Base-by-base conservation (phyloP, 208 protist genomes). In the Crithidia acanthocephali region DNA sequence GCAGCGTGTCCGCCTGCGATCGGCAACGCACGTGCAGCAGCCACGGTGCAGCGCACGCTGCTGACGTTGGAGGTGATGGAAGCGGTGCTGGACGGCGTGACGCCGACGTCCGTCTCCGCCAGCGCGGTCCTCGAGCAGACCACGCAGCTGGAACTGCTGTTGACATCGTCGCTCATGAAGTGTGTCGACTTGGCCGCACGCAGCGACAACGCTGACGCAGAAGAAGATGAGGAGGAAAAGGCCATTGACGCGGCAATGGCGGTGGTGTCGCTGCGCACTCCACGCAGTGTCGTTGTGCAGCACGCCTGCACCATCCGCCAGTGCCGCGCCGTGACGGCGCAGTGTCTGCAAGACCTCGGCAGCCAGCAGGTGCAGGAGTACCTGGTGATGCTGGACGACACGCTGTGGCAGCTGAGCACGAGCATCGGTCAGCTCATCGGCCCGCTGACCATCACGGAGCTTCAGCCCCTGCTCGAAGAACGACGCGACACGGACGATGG, bases 331-430 rank as follows among this genome's bases (percentile, higher is more conserved):
- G 65, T 95, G 9, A 90, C 84, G 35, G 63, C 61, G 16, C 51
- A 63, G 20, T 93, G 86, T 57, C 73, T 95, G 40, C 84, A 90
- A 35, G 91, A 95, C 63, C 83, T 95, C 45, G 91, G 91, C 23
- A 75, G 82, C 35, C 75, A 84, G 55, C 87, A 90, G 50, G 76
- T 94, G 8, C 79, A 85, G 48, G 84, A 79, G 9, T 97, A 95
- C 67, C 67, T 97, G 4, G 48, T 68, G 25, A 83, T 97, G 75
- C 72, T 97, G 16, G 84, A 97, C 52, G 81, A 85, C n/a, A 88
- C 84, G 0, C 58, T 97, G 52, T 97, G 92, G 92, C 86, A 95
- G 65, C 63, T 93, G 23, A 61, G 76, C 32, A 83, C 64, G 9
- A 59, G 82, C n/a, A 65, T 92, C 18, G 82, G 76, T 5, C 72